Evolutionary conservation across 2,329 filamentous ascomycete species (phyloP).

Genomic region (Madurella mycetomatis): DNA sequence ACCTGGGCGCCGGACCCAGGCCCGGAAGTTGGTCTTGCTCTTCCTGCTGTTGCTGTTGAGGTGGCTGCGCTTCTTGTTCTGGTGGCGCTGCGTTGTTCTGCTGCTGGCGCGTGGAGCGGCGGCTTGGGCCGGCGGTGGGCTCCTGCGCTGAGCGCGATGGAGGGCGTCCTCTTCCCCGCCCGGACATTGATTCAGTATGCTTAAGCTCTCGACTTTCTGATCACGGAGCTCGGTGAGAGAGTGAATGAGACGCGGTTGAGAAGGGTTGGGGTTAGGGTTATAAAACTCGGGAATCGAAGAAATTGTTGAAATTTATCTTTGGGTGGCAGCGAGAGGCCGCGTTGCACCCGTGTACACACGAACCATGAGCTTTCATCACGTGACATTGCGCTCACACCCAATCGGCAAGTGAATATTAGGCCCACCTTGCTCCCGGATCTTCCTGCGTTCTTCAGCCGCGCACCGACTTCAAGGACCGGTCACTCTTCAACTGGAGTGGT

Average conservation of each 20-base stretch:
- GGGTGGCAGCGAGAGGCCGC: no score
- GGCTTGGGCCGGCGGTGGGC: slow-evolving; percentile 15
- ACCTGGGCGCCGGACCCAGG: neutral
- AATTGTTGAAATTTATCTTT: neutral
- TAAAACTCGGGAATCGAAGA: slow-evolving; percentile 7
- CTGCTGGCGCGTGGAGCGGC: slow-evolving; percentile 23
- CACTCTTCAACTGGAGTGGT: no score
- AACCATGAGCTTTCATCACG: no score
- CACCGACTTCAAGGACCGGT: no score
- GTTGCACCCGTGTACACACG: no score
- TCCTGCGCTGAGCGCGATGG: slow-evolving; percentile 17
- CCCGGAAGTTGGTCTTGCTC: slow-evolving; percentile 2
- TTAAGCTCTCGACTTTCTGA: no score
- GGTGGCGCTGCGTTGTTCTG: slow-evolving; percentile 9
- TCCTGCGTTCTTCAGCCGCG: no score
- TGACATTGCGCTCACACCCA: no score
- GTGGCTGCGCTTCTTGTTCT: slow-evolving; percentile 1
- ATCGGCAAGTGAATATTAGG: no score
- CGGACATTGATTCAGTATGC: slow-evolving; percentile 14
- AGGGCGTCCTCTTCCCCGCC: slow-evolving; percentile 22
- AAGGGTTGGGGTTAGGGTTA: slow-evolving; percentile 30
- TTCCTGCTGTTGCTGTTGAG: slow-evolving; percentile 3
- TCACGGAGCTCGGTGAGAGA: neutral
- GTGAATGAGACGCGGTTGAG: slow-evolving; percentile 6
- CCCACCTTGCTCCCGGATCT: no score